Evolutionary conservation across 2,329 filamentous ascomycete species (phyloP), one percentile per base, ranked within the genome.

Genomic region (Colletotrichum chlorophyti): DNA sequence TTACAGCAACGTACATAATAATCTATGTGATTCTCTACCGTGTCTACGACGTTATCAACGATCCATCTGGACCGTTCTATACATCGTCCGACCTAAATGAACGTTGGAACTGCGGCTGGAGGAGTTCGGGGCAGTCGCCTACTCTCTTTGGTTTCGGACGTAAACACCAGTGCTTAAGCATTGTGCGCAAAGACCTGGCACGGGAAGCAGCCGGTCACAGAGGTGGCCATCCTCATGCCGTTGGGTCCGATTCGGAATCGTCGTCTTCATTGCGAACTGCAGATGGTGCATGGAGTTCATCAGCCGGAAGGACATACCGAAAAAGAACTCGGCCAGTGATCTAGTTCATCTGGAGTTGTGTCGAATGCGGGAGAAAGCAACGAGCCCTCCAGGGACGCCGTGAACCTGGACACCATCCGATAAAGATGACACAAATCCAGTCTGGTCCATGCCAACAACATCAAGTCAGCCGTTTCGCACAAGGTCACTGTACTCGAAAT

Each of bases 301-400:
- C 27, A 41, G 32, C 26, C 43, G 23, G 26, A 40, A 37, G 37
- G n/a, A n/a, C n/a, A n/a, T n/a, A 27, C 15, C 23, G 43, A 34
- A 38, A 55, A 43, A 43, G 51, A 59, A 55, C 43, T 31, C 11
- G 8, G 7, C 21, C 38, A 11, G 17, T 10, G 23, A 27, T 11
- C 14, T 3, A 11, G 55, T 59, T 59, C 55, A 50, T 59, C 55
- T 43, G 26, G 55, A 59, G 19, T 19, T 42, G 31, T 55, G 43
- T 38, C 51, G 26, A 45, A 59, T 49, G 32, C 38, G 50, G 55
- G 51, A 59, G 55, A 59, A 55, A 55, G 51, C 55, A 59, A 37
- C 55, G 55, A 59, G 51, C 7, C n/a, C n/a, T 49, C 8, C 19
- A 45, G 38, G 31, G 19, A 32, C 12, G 26, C 5, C 10, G 27